Evolutionary conservation across 495 filamentous ascomycete species (phyloP), one percentile per base, ranked within the genome.

Genomic region (Collariella sp.): DNA sequence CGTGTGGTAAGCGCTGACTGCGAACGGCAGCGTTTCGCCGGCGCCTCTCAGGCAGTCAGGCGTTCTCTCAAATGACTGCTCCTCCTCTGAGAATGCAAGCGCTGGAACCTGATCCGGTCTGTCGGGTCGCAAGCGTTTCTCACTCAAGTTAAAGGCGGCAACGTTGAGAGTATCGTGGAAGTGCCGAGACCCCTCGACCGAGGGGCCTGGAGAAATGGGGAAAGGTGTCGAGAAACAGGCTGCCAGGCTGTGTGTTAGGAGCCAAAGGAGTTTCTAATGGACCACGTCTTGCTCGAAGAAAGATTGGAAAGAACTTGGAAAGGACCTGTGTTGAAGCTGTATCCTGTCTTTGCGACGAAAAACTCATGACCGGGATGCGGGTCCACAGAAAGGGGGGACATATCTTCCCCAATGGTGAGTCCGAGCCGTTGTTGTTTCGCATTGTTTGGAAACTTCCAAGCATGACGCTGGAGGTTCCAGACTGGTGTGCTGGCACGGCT

Each of bases 401-500:
- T 13, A 15, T n/a, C 31, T 3, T 6, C 18, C 20, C 19, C 24
- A 1, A 26, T 52, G 39, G 24, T 39, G 29, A 13, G 29, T n/a
- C 39, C 7, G 26, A 10, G 31, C 23, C 35, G 47, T 24, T 5
- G 18, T n/a, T 39, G 34, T 35, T 18, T 18, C 10, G 24, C 13
- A 26, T n/a, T 39, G 34, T 35, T 18, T 18, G n/a, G 24, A 29
- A 2, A 47, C 6, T 19, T 5, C 15, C 23, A 6, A 1, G 5
- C 12, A 45, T 5, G n/a, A 29, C 3, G 7, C 22, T 9, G 40
- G 40, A 40, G 19, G 42, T 16, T 16, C 15, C 42, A 12, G 23
- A 29, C 3, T 43, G 40, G 40, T 53, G 50, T 31, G 41, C n/a
- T 53, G 50, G 50, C 50, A 43, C 29, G 18, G 50, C 19, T 54